Evolutionary conservation across 2,329 filamentous ascomycete species (phyloP).

Genomic region (Ceratocystis variospora): DNA sequence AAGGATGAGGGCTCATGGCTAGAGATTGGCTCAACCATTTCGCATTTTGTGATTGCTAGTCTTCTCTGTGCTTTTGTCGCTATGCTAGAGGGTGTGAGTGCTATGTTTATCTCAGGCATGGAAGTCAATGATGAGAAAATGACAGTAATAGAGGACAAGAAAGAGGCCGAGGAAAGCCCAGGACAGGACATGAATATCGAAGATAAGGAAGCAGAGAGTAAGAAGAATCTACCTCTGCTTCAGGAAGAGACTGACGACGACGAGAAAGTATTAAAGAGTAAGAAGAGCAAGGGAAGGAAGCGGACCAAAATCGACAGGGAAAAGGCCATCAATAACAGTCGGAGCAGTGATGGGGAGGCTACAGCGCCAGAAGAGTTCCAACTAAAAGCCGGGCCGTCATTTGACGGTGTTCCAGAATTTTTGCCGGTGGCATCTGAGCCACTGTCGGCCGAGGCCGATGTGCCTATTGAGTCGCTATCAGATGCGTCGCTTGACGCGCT

Average conservation of each 20-base stretch:
- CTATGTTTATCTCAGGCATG: conserved; percentile 67
- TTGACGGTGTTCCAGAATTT: neutral
- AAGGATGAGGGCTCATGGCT: conserved; percentile 94
- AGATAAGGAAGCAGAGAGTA: neutral
- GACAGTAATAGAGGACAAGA: conserved; percentile 22
- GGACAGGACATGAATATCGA: neutral
- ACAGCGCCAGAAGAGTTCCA: neutral
- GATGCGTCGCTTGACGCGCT: conserved; percentile 8
- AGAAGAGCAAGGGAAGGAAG: neutral
- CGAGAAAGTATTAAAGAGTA: neutral
- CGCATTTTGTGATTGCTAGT: conserved; percentile 87
- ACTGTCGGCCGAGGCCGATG: neutral
- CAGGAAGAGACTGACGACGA: neutral
- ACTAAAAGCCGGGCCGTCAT: neutral
- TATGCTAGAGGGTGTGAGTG: conserved; percentile 70
- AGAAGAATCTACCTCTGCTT: neutral
- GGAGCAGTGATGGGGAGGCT: neutral
- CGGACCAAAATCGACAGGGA: conserved; percentile 1
- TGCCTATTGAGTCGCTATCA: neutral
- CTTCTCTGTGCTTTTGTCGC: conserved; percentile 82
- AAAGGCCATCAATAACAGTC: neutral
- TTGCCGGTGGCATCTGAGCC: neutral
- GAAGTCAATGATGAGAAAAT: conserved; percentile 38
- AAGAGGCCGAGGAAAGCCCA: neutral
- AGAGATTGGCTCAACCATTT: conserved; percentile 94